Conservation (phyloP, 192 early-diverging fungal species). For the Diversispora epigaea region DNA sequence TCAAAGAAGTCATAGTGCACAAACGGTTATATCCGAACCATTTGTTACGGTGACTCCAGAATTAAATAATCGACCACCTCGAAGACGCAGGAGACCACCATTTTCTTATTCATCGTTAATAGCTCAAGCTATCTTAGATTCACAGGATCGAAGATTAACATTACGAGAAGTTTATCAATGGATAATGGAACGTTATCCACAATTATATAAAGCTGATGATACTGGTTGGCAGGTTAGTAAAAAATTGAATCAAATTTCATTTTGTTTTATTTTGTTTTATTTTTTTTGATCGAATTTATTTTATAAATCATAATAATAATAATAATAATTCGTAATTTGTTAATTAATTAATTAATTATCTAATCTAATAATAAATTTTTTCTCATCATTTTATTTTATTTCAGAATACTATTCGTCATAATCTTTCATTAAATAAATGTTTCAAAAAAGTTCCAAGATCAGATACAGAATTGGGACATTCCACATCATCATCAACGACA, state of each 20-base stretch:
- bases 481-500: constrained; percentile 1
- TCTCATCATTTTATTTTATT: constrained; percentile 3
- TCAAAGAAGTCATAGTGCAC: constrained; percentile 23
- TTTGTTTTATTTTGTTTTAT: too few species aligned
- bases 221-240: constrained; percentile 57
- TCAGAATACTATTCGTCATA: constrained; percentile 87
- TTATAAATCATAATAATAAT: background rate
- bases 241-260: too few species aligned
- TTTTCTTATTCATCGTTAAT: constrained; percentile 83
- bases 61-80: constrained; percentile 27
- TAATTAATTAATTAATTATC: too few species aligned
- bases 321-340: background rate
- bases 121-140: constrained; percentile 73
- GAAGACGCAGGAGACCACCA: constrained; percentile 49
- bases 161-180: constrained; percentile 85
- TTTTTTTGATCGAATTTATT: background rate
- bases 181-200: constrained; percentile 72
- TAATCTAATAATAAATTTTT: background rate
- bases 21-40: constrained; percentile 24
- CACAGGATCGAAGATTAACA: constrained; percentile 67
- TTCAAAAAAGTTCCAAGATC: constrained; percentile 77
- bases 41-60: constrained; percentile 31
- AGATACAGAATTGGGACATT: constrained; percentile 57
- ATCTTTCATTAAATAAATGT: constrained; percentile 76
- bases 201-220: constrained; percentile 69